Conservation (phyloP, 1,284 basidiomycete species). For the Tremellales sp. region DNA sequence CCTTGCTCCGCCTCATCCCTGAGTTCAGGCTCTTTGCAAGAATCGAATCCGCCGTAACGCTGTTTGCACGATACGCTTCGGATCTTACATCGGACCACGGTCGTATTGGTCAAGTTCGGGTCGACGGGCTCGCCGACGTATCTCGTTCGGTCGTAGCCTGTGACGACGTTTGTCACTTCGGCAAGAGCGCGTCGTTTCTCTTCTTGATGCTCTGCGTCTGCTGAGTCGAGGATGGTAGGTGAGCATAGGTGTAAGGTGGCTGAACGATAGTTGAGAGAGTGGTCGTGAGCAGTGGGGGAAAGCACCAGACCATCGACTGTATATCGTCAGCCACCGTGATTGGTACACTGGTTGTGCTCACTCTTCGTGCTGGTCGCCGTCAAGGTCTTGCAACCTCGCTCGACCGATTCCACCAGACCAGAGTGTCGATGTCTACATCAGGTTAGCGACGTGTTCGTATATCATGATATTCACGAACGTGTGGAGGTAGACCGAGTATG, state of each 20-base stretch:
- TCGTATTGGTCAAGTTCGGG: conserved; percentile 8
- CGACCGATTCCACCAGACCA: conserved; percentile 18
- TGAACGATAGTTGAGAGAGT: conserved; percentile 22
- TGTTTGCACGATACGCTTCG: conserved; percentile 18
- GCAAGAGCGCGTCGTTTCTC: conserved; percentile 16
- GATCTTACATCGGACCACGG: conserved; percentile 15
- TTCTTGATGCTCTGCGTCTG: conserved; percentile 8
- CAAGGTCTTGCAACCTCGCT: conserved; percentile 9
- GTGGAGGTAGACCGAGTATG: conserved; percentile 17
- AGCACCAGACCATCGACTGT: conserved; percentile 23
- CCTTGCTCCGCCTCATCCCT: conserved; percentile 8
- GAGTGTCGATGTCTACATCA: conserved; percentile 15
- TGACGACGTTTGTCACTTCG: conserved; percentile 11
- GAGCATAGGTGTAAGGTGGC: conserved; percentile 18
- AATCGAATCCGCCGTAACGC: conserved; percentile 15
- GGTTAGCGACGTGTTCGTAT: not conserved
- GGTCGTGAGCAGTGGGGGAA: conserved; percentile 23
- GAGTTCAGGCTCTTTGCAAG: conserved; percentile 10
- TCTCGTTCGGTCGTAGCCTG: conserved; percentile 11
- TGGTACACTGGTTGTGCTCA: conserved; percentile 3
- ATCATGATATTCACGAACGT: conserved; percentile 11
- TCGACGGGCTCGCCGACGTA: conserved; percentile 13
- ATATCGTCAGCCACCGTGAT: not conserved
- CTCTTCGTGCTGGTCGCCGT: conserved; percentile 19
- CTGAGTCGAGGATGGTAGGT: conserved; percentile 6